phyloP scores from a whole-genome alignment of 1,284 basidiomycete genomes.

The Tylopilus sp. region DNA sequence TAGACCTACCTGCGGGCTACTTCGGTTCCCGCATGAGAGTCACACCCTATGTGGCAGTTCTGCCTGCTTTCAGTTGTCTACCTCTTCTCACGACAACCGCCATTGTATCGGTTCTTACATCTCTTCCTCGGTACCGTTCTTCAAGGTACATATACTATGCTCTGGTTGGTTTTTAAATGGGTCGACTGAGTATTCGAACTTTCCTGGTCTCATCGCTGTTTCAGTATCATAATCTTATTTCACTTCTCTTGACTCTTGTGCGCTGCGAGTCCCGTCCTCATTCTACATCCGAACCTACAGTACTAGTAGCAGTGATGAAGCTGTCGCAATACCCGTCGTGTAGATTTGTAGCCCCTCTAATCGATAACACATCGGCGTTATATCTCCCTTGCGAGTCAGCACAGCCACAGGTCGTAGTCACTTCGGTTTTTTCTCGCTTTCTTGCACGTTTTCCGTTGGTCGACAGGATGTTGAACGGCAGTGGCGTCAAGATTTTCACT shows the following conservation, averaged over 20 bases:
- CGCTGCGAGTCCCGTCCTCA: conserved; percentile 13
- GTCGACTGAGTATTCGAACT: conserved; percentile 27
- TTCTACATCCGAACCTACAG: conserved; percentile 26
- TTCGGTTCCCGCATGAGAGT: conserved; percentile 10
- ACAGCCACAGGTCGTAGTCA: conserved; percentile 24
- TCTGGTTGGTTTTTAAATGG: conserved; percentile 23
- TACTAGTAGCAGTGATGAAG: conserved; percentile 35
- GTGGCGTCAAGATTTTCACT: conserved; percentile 89
- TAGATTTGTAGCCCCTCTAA: conserved; percentile 38
- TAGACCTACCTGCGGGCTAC: conserved; percentile 21
- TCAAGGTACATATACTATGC: conserved; percentile 21
- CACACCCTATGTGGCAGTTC: no score
- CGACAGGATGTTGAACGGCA: conserved; percentile 67
- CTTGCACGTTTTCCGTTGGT: conserved; percentile 9
- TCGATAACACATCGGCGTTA: no score
- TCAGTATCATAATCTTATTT: conserved; percentile 35
- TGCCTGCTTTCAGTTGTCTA: conserved; percentile 4
- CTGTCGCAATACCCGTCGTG: conserved; percentile 36
- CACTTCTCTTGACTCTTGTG: conserved; percentile 22
- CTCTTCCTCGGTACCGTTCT: conserved; percentile 12
- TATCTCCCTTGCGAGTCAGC: background rate
- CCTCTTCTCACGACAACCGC: conserved; percentile 1
- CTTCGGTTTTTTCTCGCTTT: conserved; percentile 18
- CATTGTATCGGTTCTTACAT: conserved; percentile 16
- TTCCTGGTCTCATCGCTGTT: conserved; percentile 23